Conservation (phyloP, 2,329 filamentous ascomycete genomes). For the Neonectria punicea region DNA sequence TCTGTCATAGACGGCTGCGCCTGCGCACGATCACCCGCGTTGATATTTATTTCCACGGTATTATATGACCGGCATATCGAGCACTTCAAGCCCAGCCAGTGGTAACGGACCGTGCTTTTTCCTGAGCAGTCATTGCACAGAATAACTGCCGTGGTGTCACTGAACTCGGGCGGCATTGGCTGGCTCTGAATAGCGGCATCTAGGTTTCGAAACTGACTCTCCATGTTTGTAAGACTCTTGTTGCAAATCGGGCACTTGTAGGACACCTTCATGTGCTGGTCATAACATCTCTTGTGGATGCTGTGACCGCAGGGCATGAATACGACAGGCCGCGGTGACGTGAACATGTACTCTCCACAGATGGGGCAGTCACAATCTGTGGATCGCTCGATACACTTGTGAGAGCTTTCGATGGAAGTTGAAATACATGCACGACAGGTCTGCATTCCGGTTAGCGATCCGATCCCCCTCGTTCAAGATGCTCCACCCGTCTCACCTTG, state of each 20-base stretch:
- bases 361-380: slow-evolving; percentile 98
- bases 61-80: slow-evolving; percentile 77
- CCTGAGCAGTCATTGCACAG: slow-evolving; percentile 96
- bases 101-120: slow-evolving; percentile 86
- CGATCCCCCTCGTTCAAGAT: slow-evolving; percentile 2
- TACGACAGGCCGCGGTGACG: slow-evolving; percentile 85
- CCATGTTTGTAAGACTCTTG: slow-evolving; percentile 98
- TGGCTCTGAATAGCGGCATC: slow-evolving; percentile 88
- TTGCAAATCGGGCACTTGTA: slow-evolving; percentile 98
- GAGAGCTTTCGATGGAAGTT: slow-evolving; percentile 83
- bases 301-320: slow-evolving; percentile 97
- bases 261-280: slow-evolving; percentile 86
- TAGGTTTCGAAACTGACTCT: slow-evolving; percentile 89
- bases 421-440: slow-evolving; percentile 95
- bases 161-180: slow-evolving; percentile 90
- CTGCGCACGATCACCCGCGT: slow-evolving; percentile 54
- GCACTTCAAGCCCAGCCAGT: slow-evolving; percentile 96
- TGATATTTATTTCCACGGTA: slow-evolving; percentile 71
- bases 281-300: slow-evolving; percentile 90
- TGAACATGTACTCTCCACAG: slow-evolving; percentile 96
- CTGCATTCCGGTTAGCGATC: slow-evolving; percentile 53
- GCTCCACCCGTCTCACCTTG: slow-evolving; percentile 71
- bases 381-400: slow-evolving; percentile 93
- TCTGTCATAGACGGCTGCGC: slow-evolving; percentile 42
- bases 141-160: slow-evolving; percentile 81